phyloP scores from a whole-genome alignment of 441 rosid genomes.

The Gossypium schwendimanii region DNA sequence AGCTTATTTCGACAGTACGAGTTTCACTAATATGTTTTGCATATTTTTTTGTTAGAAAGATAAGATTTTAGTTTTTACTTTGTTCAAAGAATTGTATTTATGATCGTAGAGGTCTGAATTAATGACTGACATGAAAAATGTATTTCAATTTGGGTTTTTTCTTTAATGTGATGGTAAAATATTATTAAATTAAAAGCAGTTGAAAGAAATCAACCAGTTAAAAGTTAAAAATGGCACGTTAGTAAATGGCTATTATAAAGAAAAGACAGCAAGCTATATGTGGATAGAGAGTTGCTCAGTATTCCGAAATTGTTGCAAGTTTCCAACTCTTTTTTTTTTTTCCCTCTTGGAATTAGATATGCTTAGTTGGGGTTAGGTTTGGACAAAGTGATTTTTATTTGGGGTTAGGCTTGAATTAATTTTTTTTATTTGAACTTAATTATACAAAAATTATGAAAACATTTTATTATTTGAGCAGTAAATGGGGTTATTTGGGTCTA shows the following conservation, averaged over 20 bases:
- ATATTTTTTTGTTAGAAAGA: not conserved
- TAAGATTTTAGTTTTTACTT: constrained; percentile 1
- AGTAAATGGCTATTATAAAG: not conserved
- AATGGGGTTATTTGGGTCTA: too few species aligned
- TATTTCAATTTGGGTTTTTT: not conserved
- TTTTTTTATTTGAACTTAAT: too few species aligned
- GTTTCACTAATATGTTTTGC: not conserved
- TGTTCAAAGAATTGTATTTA: not conserved
- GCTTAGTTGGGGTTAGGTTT: too few species aligned
- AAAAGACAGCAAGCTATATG: not conserved
- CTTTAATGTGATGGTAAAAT: not conserved
- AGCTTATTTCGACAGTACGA: not conserved
- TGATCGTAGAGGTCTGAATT: not conserved
- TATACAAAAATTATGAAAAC: too few species aligned
- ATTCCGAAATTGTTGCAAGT: not conserved
- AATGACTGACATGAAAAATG: not conserved
- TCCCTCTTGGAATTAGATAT: too few species aligned
- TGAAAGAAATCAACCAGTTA: not conserved
- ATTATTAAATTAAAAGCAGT: not conserved
- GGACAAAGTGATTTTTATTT: too few species aligned
- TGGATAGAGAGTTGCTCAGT: too few species aligned
- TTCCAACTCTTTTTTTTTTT: not conserved
- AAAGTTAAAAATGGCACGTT: not conserved
- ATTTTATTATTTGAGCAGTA: too few species aligned
- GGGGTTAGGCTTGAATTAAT: too few species aligned